A percentile compares a stretch with the other conserved stretches of the same genome.
These are phyloP conservation scores for Nothomitra cinnamomea DNA, from an alignment of 2,329 filamentous ascomycete species.

Conservation along the genomic window DNA sequence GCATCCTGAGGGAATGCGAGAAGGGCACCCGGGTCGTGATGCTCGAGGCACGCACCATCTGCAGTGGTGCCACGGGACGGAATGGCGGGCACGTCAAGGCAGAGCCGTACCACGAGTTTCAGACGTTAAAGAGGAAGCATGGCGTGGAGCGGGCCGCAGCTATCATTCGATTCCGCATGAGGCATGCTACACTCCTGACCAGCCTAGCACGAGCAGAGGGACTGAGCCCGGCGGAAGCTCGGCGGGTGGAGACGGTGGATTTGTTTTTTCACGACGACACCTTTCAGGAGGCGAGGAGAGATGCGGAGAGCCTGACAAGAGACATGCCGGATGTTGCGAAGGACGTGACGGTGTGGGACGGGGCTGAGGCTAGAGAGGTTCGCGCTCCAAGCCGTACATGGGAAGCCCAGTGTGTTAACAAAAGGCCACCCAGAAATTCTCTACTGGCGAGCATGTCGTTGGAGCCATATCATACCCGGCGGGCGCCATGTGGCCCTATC, in stretches of 20 bases:
- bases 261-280: slow-evolving; percentile 24
- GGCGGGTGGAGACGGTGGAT: slow-evolving; percentile 30
- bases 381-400: background rate
- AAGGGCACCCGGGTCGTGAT: slow-evolving; percentile 23
- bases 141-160: slow-evolving; percentile 23
- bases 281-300: slow-evolving; percentile 18
- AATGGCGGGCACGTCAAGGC: slow-evolving; percentile 27
- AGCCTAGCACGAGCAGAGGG: slow-evolving; percentile 23
- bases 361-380: slow-evolving; percentile 19
- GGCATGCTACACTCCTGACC: slow-evolving; percentile 24
- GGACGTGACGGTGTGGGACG: slow-evolving; percentile 20
- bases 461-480: slow-evolving; percentile 20
- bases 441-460: slow-evolving; percentile 19
- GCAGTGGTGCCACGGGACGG: slow-evolving; percentile 35
- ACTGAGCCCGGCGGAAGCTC: slow-evolving; percentile 20
- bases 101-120: slow-evolving; percentile 23
- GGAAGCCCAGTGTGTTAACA: background rate
- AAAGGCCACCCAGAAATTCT: slow-evolving; percentile 18
- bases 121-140: slow-evolving; percentile 18
- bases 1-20: slow-evolving; percentile 1
- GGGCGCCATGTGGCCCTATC: slow-evolving; percentile 34
- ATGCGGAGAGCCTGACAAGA: slow-evolving; percentile 20
- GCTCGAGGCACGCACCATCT: slow-evolving; percentile 33
- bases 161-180: slow-evolving; percentile 23
- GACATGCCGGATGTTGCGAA: slow-evolving; percentile 25